Evolutionary conservation across 1,284 basidiomycete genomes (phyloP), one percentile per base, ranked within the genome.

Genomic region (Waitea zeae): DNA sequence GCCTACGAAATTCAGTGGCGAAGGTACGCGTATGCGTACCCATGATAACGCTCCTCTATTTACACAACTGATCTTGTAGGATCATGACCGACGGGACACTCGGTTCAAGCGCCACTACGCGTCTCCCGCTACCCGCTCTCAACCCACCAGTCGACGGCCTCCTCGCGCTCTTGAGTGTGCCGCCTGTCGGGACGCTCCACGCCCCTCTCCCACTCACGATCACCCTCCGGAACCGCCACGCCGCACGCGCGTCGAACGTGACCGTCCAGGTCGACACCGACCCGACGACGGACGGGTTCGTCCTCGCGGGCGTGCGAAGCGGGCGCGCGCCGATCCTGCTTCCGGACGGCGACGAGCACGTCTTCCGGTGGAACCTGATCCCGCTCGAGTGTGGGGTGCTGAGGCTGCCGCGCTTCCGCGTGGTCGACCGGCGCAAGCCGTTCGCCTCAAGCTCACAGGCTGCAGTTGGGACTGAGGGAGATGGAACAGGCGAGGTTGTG

Each of bases 311-410:
- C 0, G 47, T 80, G 19, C 61, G 77, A 32, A 69, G 57, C 37
- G 70, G 69, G 3, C 64, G 72, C 7, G 42, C 81, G 7, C 72
- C 80, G 2, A 54, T 77, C 26, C 54, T 89, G 17, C 54, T 84
- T 20, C 77, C 83, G 1, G 74, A 75, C 6, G 57, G 59, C 12
- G 79, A 83, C 48, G 70, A 73, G 42, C 59, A 51, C 34, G 36
- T 84, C 12, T 51, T 52, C 3, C n/a, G n/a, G n/a, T 83, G 80
- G 74, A 65, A 62, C 20, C 46, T 83, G 17, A 64, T 82, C 17
- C 73, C 81, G 1, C 49, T 83, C 18, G 76, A 80, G 40, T 82
- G 77, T 49, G 79, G 80, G 32, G 58, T 67, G 42, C 57, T 76
- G 31, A 60, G 48, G 38, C 44, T 76, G 12, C 79, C 80, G 9